Conservation (phyloP, 2,329 filamentous ascomycete species). For the Ceratocystis destructans region DNA sequence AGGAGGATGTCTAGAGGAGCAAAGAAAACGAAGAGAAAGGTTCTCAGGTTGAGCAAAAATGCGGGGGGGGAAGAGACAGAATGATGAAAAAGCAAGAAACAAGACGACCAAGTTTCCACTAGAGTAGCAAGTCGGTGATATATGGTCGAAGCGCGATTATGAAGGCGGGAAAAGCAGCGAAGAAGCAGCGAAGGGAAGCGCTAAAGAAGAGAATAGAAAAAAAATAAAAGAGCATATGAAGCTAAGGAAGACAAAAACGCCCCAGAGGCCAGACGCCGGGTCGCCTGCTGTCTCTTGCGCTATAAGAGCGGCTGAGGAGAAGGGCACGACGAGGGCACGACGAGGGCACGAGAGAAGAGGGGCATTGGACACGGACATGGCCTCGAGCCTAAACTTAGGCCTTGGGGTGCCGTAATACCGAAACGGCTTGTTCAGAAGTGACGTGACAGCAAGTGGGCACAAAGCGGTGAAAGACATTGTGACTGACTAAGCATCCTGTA, state of each 20-base stretch:
- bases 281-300: neutral
- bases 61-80: neutral
- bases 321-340: neutral
- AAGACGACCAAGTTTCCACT: neutral
- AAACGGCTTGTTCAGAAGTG: conserved; percentile 4
- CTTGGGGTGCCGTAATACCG: neutral
- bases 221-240: neutral
- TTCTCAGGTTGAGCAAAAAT: conserved; percentile 2
- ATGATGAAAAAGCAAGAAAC: neutral
- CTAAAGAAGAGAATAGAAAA: neutral
- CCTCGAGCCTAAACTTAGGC: neutral
- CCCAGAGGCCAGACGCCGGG: neutral
- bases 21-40: neutral
- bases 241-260: neutral
- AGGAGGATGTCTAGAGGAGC: neutral
- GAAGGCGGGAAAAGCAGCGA: conserved; percentile 6
- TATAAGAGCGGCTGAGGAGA: neutral
- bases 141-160: neutral
- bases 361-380: neutral
- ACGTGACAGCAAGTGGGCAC: conserved; percentile 1
- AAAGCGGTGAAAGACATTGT: neutral
- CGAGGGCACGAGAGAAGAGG: neutral
- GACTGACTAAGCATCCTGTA: neutral
- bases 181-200: neutral
- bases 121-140: neutral